Base-by-base conservation (phyloP, 2,329 filamentous ascomycete species). In the Lasiodiplodia gonubiensis region DNA sequence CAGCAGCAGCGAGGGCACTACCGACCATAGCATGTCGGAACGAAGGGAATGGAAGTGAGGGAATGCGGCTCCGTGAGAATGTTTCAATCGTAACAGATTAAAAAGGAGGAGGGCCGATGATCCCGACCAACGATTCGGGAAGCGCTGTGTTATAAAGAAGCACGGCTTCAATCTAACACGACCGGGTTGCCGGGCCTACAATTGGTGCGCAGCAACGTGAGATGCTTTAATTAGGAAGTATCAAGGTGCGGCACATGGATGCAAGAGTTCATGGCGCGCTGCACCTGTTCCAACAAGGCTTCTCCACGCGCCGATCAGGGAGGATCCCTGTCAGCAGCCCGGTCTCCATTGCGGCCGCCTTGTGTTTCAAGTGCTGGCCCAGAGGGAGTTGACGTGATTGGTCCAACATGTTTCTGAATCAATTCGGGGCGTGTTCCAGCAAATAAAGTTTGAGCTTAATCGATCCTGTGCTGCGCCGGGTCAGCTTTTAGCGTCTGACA, bases 371-470 rank as follows among this genome's bases (percentile, higher is more conserved):
- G 27, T 23, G 25, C n/a, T 25, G 48, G 49, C 30, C 21, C 4
- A 4, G 6, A n/a, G 37, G 61, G 23, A 46, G 46, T 4, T 4
- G 18, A 54, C 33, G 49, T 37, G 49, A 54, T 54, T 53, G 48
- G 49, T 18, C 16, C 33, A 11, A 39, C 25, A 11, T 18, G 6
- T 8, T 23, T 4, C 49, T 30, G 39, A 35, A 33, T 59, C 46
- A 16, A 37, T 39, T 16, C 25, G 14, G 18, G 55, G 35, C 53
- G 30, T 30, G 53, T 39, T 46, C 18, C 18, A 39, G 59, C 59
- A 63, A 63, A 63, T 51, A 63, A 33, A 51, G 42, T 63, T 63
- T 14, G 59, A 51, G 59, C 59, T 63, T 63, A 63, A 63, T 63
- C 59, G 35, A 16, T 12, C 27, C 30, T 21, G 6, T 12, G 18